Conservation (phyloP, 2,329 filamentous ascomycete genomes). For the Sporothrix brasiliensis region DNA sequence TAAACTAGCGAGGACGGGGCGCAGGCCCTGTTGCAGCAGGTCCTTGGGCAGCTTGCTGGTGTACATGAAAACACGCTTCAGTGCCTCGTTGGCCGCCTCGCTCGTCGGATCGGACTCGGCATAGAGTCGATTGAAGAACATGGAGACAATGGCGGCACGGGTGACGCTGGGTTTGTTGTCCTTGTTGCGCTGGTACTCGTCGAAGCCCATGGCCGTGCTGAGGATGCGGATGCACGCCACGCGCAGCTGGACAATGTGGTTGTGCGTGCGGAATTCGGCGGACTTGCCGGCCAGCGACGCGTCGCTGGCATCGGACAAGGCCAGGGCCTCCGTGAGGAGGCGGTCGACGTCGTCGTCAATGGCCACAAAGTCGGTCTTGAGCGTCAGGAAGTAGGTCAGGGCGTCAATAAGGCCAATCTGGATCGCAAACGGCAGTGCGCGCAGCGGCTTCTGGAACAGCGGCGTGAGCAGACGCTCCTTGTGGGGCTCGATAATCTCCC, state of each 20-base stretch:
- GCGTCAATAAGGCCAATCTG: constrained; percentile 99
- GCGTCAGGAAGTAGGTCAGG: constrained; percentile 88
- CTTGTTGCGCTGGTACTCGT: constrained; percentile 80
- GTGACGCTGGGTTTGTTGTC: constrained; percentile 58
- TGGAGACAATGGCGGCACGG: constrained; percentile 76
- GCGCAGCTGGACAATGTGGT: constrained; percentile 86
- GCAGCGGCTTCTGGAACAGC: constrained; percentile 92
- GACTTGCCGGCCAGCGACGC: constrained; percentile 91
- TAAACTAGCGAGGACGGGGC: constrained; percentile 93
- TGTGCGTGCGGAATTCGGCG: constrained; percentile 90
- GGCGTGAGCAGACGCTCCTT: constrained; percentile 87
- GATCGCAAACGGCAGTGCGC: constrained; percentile 88
- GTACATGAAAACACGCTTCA: constrained; percentile 84
- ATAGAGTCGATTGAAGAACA: constrained; percentile 98
- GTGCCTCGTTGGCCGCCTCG: constrained; percentile 85
- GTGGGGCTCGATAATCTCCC: constrained; percentile 85
- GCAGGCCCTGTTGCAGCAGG: constrained; percentile 86
- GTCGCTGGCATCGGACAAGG: constrained; percentile 90
- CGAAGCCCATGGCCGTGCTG: constrained; percentile 89
- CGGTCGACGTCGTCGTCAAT: constrained; percentile 92
- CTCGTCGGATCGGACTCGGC: constrained; percentile 91
- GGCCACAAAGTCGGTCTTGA: constrained; percentile 84
- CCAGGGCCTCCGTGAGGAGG: constrained; percentile 88
- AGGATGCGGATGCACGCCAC: constrained; percentile 93
- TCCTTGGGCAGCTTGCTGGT: constrained; percentile 95